phyloP scores from a whole-genome alignment of 2,329 filamentous ascomycete genomes.

The Daldinia sp. region DNA sequence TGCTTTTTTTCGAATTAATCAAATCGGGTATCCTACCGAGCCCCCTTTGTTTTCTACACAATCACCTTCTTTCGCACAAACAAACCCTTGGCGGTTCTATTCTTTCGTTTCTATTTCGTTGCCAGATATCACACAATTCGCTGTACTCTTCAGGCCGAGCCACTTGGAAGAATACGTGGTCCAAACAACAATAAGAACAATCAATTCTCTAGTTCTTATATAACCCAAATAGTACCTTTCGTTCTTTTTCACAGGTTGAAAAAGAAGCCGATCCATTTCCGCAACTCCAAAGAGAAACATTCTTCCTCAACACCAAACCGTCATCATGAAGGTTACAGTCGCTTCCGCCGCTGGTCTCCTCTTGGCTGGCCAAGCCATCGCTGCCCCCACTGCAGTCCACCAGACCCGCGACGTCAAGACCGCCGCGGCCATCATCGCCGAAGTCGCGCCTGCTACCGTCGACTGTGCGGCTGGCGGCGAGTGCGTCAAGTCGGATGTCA shows the following conservation, averaged over 20 bases:
- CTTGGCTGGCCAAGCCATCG: conserved; percentile 40
- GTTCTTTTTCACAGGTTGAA: conserved; percentile 19
- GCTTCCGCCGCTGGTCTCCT: conserved; percentile 41
- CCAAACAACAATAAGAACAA: conserved; percentile 8
- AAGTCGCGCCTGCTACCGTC: conserved; percentile 65
- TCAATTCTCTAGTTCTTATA: conserved; percentile 3
- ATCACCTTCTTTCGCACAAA: conserved; percentile 32
- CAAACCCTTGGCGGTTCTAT: conserved; percentile 15
- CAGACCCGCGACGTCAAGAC: conserved; percentile 20
- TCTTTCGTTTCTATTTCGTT: conserved; percentile 23
- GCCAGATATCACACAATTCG: conserved; percentile 25
- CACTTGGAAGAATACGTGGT: not conserved
- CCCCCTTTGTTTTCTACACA: conserved; percentile 16
- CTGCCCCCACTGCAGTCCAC: conserved; percentile 34
- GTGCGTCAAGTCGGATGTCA: conserved; percentile 71
- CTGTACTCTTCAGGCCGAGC: conserved; percentile 3
- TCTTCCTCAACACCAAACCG: conserved; percentile 12
- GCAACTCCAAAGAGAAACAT: conserved; percentile 31
- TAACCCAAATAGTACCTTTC: not conserved
- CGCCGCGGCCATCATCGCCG: conserved; percentile 53
- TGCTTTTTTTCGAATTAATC: conserved; percentile 13
- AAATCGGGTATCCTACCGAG: not conserved
- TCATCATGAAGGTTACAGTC: conserved; percentile 43
- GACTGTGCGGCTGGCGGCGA: conserved; percentile 61
- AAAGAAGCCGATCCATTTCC: conserved; percentile 28